Base-by-base conservation (phyloP, 1,139 yeast genomes). In the Candida smagusa region DNA sequence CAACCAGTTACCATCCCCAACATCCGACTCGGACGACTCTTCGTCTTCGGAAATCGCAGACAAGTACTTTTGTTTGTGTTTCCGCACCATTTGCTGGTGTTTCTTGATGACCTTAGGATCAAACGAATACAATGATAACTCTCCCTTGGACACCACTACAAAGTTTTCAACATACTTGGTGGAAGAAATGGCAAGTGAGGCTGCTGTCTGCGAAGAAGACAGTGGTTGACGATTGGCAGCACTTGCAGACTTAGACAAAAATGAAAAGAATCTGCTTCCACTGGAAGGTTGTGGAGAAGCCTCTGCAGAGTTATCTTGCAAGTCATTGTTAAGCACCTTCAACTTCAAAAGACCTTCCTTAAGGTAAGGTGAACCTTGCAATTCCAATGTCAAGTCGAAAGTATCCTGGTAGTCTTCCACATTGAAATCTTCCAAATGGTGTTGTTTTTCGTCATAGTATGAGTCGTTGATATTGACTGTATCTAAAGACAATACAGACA, bases 331-430 rank as follows among this genome's bases (percentile, higher is more conserved):
- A 36, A 68, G 53, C 12, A 72, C 63, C 46, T 70, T 74, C 52
- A 73, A 68, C 48, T 77, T 72, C 45, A 84, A 65, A 33, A 84
- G 58, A 0, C 95, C 94, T 61, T 85, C 94, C 53, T 84, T 83
- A 41, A 82, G 74, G 76, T 86, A 84, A 2, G 94, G 94, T 2
- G 90, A 78, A 0, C 92, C 94, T 37, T 74, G 72, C 32, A 81
- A 66, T 47, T 81, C 86, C 44, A 84, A 63, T 26, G 74, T 72
- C 46, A 77, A 72, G 56, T 83, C 89, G 44, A 71, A 71, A 28
- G 65, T 65, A 56, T 77, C 81, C 49, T 70, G 75, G 50, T 60
- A 71, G 41, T 68, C 68, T 31, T 65, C 61, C 7, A 65, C 65
- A 47, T 68, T 59, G 42, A 70, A 71, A 38, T 67, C 61, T 36